A percentile compares a stretch with the other conserved stretches of the same genome.
Evolutionary conservation across 495 filamentous ascomycete genomes (phyloP).

Genomic region (Melanomma pulvis-pyrius): DNA sequence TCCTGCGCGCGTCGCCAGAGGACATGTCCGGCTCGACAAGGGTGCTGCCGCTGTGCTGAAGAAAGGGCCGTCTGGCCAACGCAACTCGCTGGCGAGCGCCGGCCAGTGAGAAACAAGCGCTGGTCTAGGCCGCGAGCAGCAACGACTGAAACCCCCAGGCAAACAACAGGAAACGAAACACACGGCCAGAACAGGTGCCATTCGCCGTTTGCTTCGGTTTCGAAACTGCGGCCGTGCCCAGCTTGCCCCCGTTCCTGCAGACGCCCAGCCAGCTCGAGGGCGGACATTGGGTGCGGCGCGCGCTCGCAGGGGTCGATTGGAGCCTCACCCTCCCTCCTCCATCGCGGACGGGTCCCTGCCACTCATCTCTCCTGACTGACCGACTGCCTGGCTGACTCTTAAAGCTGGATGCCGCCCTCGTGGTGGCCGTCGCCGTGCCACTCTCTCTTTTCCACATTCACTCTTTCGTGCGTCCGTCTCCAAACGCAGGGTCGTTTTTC

Average conservation of each 20-base stretch:
- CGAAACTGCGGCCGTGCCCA: slow-evolving; percentile 16
- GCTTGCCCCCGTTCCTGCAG: slow-evolving; percentile 23
- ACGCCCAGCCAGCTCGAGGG: background rate
- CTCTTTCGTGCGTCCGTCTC: slow-evolving; percentile 21
- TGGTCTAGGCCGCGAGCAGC: background rate
- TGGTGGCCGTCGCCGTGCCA: background rate
- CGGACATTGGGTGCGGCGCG: slow-evolving; percentile 22
- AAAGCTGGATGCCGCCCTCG: background rate
- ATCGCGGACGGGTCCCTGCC: no score
- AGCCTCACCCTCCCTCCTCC: slow-evolving; percentile 10
- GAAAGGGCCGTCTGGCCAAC: background rate
- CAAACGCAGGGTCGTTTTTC: slow-evolving; percentile 29
- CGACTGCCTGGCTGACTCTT: background rate
- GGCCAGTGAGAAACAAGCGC: slow-evolving; percentile 18
- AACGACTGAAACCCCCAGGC: slow-evolving; percentile 13
- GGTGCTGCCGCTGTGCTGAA: background rate
- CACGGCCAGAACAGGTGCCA: background rate
- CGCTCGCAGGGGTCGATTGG: background rate
- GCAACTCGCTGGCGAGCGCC: background rate
- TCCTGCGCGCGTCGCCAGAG: no score
- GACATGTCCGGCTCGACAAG: no score
- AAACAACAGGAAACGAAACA: slow-evolving; percentile 7
- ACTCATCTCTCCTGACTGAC: no score
- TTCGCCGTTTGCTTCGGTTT: slow-evolving; percentile 11
- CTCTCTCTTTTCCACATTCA: slow-evolving; percentile 19